Evolutionary conservation across 2,329 filamentous ascomycete genomes (phyloP), one percentile per base, ranked within the genome.

Genomic region (Fusarium sp.): DNA sequence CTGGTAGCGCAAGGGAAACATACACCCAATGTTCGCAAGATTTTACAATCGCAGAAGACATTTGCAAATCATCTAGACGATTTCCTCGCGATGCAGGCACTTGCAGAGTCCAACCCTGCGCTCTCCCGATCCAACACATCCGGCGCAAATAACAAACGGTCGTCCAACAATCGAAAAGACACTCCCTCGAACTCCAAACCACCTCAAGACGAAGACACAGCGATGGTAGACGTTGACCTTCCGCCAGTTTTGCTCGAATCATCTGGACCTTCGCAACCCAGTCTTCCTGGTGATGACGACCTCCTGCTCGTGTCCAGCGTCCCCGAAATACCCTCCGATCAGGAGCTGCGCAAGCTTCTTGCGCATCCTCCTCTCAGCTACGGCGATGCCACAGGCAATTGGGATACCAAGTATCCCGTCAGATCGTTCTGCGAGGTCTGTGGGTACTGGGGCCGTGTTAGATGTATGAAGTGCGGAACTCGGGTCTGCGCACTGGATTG

Each of bases 51-150:
- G 25, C 91, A 93, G 75, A 93, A 95, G 81, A 93, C 91, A 4
- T 95, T 95, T 77, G 88, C 88, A 65, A 94, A 96, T 79, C 90
- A 95, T 77, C 84, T 95, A 46, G 91, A 92, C 71, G 92, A 96
- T 77, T 93, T 91, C 77, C 85, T 92, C 71, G 92, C 92, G 10
- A 81, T 88, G 71, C 82, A 84, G 61, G 80, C 82, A n/a, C 79
- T 81, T 30, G 76, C 78, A 48, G 81, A 81, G 56, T 78, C 75
- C 58, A 78, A 78, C 56, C 68, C 80, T 17, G 73, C 77, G 4
- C 70, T 77, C 6, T 73, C 76, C 30, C 68, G 73, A 27, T 69
- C 79, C 19, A 72, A 76, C n/a, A 71, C 77, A 8, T 68, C 74
- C 15, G 56, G 74, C 61, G 65, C 71, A 49, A 72, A 70, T 63